Percentiles rank a stretch among this genome's conserved stretches.
These are phyloP conservation scores for Melanopsichium pennsylvanicum DNA, from an alignment of 1,284 basidiomycete species.

Conservation along the genomic window DNA sequence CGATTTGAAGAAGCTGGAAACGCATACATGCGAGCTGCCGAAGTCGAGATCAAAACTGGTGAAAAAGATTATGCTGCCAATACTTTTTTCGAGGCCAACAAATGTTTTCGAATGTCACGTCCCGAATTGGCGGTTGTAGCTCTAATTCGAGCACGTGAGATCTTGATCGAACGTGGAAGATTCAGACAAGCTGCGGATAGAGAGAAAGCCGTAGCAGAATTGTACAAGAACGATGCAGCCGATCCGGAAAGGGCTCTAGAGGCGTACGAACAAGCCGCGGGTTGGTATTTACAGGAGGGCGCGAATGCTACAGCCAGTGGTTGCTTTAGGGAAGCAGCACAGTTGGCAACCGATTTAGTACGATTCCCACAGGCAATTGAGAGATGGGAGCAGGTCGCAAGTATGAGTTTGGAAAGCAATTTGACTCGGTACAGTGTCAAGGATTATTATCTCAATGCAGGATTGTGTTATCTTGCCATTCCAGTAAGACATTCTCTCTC, in stretches of 20 bases:
- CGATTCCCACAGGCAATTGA: constrained; percentile 85
- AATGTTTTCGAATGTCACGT: constrained; percentile 61
- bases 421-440: constrained; percentile 99
- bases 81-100: constrained; percentile 64
- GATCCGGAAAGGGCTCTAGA: constrained; percentile 84
- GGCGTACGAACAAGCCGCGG: constrained; percentile 89
- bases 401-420: constrained; percentile 80
- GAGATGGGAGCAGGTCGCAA: constrained; percentile 88
- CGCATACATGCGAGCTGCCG: constrained; percentile 64
- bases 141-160: constrained; percentile 82
- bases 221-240: constrained; percentile 78
- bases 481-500: constrained; percentile 71
- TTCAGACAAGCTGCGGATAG: constrained; percentile 98
- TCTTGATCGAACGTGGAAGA: constrained; percentile 83
- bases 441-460: constrained; percentile 91
- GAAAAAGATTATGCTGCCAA: constrained; percentile 65
- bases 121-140: constrained; percentile 80
- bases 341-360: constrained; percentile 87
- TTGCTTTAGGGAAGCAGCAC: constrained; percentile 94
- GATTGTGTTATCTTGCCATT: constrained; percentile 88
- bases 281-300: constrained; percentile 97
- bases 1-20: constrained; percentile 88
- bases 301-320: constrained; percentile 93
- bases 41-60: constrained; percentile 60
- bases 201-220: constrained; percentile 85